Conservation (phyloP, 2,329 filamentous ascomycete species). For the Hymenoscyphus infarciens region DNA sequence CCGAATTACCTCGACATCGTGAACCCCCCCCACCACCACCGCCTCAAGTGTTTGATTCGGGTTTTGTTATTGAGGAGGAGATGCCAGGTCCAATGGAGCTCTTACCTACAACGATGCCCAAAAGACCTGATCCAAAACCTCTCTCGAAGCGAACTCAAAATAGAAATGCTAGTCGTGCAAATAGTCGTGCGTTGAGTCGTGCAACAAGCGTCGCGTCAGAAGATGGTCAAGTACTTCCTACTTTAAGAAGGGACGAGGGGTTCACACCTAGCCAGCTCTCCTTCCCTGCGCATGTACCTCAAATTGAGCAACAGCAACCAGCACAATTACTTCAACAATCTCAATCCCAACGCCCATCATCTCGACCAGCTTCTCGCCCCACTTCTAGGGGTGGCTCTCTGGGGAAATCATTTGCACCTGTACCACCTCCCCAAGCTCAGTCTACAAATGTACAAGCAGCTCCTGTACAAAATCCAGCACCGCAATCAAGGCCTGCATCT, state of each 20-base stretch:
- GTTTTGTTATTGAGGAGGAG: slow-evolving; percentile 36
- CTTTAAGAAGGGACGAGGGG: slow-evolving; percentile 20
- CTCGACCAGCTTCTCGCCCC: not conserved
- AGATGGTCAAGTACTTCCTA: slow-evolving; percentile 29
- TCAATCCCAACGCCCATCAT: slow-evolving; percentile 3
- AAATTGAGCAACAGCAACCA: not conserved
- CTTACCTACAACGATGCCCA: slow-evolving; percentile 37
- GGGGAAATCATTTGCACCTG: not conserved
- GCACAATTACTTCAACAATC: not conserved
- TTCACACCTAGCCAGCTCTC: slow-evolving; percentile 14
- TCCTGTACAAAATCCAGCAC: slow-evolving; percentile 3
- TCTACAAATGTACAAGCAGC: slow-evolving; percentile 3
- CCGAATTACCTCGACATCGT: slow-evolving; percentile 32
- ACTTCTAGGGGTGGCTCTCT: not conserved
- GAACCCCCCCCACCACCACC: slow-evolving; percentile 16
- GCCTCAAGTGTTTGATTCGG: slow-evolving; percentile 21
- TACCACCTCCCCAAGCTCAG: not conserved
- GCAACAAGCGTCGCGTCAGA: slow-evolving; percentile 31
- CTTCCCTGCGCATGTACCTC: slow-evolving; percentile 3
- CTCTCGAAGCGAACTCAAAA: slow-evolving; percentile 34
- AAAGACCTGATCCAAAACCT: slow-evolving; percentile 29
- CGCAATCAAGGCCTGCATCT: slow-evolving; percentile 43
- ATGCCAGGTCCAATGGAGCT: slow-evolving; percentile 42
- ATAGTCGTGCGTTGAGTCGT: slow-evolving; percentile 27
- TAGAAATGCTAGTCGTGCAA: slow-evolving; percentile 26